A percentile compares a stretch with the other conserved stretches of the same genome.
phyloP scores from a whole-genome alignment of 495 filamentous ascomycete genomes.

The Cudoniella acicularis region DNA sequence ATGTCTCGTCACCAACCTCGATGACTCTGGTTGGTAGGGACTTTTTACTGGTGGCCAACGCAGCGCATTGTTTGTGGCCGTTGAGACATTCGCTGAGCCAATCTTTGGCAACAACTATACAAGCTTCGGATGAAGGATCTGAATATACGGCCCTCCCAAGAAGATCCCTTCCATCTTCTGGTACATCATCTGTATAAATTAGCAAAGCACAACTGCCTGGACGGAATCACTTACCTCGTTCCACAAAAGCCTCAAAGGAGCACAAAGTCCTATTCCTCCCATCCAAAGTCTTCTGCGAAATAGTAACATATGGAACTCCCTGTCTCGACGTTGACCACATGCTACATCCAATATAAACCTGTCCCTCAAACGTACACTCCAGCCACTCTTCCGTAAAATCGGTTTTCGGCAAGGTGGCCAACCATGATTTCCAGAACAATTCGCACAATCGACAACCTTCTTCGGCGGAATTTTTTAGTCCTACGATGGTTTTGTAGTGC shows the following conservation, averaged over 20 bases:
- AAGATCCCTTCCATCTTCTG: conserved; percentile 12
- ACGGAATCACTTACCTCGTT: too few relatives aligned
- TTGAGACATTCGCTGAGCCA: conserved; percentile 18
- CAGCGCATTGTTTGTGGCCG: conserved; percentile 20
- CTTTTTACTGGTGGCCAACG: conserved; percentile 3
- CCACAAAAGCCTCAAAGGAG: conserved; percentile 25
- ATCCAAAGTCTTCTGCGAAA: conserved; percentile 13
- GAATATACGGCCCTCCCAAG: conserved; percentile 20
- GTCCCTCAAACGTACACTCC: conserved; percentile 5
- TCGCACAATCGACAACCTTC: conserved; percentile 19
- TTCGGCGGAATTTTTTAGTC: conserved; percentile 14
- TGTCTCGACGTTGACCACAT: conserved; percentile 21
- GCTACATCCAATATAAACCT: conserved; percentile 21
- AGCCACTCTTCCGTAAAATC: conserved; percentile 20
- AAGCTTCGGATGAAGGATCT: conserved; percentile 19
- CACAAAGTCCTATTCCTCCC: conserved; percentile 12
- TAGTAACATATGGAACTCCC: conserved; percentile 23
- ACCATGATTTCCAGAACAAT: conserved; percentile 23
- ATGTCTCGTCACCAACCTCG: conserved; percentile 16
- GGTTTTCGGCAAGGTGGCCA: conserved; percentile 13
- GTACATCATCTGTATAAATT: conserved; percentile 21
- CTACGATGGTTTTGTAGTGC: conserved; percentile 15
- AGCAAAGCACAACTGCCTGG: too few relatives aligned
- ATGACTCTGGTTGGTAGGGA: conserved; percentile 25
- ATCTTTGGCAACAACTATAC: conserved; percentile 16